Evolutionary conservation across 164 flowering plant genomes (phyloP).

Genomic region (grape (Vitis vinifera)): ASM3070453v1 NC_081809.1:21628501-21629000

Average conservation of each 20-base stretch:
- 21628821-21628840: not conserved
- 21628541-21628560: too few relatives aligned
- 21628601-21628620: not conserved
- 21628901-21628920: not conserved
- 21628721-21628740: slow-evolving; percentile 75
- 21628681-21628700: not conserved
- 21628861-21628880: not conserved
- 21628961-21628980: slow-evolving; percentile 81
- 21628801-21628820: slow-evolving; percentile 91
- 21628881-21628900: not conserved
- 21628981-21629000: slow-evolving; percentile 76
- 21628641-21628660: not conserved
- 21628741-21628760: slow-evolving; percentile 73
- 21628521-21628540: too few relatives aligned
- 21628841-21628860: not conserved
- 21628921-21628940: not conserved
- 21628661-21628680: too few relatives aligned
- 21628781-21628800: slow-evolving; percentile 98
- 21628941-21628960: slow-evolving; percentile 6
- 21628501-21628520: too few relatives aligned
- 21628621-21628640: not conserved
- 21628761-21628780: slow-evolving; percentile 89
- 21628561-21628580: not conserved
- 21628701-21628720: slow-evolving; percentile 58
- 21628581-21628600: not conserved